Percentiles rank a stretch among this genome's conserved stretches.
These are phyloP conservation scores for Podila horticola DNA, from an alignment of 192 early-diverging fungal genomes.

Conservation along the genomic window DNA sequence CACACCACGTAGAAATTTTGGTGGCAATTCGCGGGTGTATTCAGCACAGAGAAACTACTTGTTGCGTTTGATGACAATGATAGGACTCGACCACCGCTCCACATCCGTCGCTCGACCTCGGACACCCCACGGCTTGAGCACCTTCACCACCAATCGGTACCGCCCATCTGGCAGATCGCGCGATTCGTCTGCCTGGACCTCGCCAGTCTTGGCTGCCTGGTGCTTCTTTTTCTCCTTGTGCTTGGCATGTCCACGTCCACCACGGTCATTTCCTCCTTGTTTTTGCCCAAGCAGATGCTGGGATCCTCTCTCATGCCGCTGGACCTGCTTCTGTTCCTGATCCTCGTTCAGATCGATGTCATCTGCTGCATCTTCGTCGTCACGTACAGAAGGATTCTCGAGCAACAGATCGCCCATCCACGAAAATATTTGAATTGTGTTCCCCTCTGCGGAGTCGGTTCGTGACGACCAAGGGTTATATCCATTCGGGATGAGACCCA, in stretches of 20 bases:
- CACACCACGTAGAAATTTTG: no score
- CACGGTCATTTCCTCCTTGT: neutral
- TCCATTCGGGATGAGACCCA: slow-evolving; percentile 34
- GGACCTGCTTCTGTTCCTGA: neutral
- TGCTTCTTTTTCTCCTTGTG: slow-evolving; percentile 1
- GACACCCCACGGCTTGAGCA: slow-evolving; percentile 42
- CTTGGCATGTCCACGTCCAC: neutral
- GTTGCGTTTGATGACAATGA: slow-evolving; percentile 29
- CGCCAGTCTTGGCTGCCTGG: neutral
- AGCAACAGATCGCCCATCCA: slow-evolving; percentile 39
- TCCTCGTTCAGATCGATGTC: neutral
- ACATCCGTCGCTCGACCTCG: slow-evolving; percentile 32
- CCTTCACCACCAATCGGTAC: slow-evolving; percentile 43
- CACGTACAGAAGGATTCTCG: slow-evolving; percentile 17
- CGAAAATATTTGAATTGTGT: slow-evolving; percentile 15
- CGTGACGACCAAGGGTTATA: slow-evolving; percentile 37
- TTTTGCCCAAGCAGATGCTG: neutral
- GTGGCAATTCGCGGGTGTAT: no score
- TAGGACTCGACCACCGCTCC: slow-evolving; percentile 40
- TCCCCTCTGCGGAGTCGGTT: slow-evolving; percentile 14
- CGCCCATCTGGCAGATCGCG: slow-evolving; percentile 28
- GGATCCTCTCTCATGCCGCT: neutral
- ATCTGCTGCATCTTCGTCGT: neutral
- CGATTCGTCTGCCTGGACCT: neutral
- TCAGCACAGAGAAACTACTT: neutral